phyloP scores from a whole-genome alignment of 2,329 filamentous ascomycete species.

The Sclerotinia trifoliorum region DNA sequence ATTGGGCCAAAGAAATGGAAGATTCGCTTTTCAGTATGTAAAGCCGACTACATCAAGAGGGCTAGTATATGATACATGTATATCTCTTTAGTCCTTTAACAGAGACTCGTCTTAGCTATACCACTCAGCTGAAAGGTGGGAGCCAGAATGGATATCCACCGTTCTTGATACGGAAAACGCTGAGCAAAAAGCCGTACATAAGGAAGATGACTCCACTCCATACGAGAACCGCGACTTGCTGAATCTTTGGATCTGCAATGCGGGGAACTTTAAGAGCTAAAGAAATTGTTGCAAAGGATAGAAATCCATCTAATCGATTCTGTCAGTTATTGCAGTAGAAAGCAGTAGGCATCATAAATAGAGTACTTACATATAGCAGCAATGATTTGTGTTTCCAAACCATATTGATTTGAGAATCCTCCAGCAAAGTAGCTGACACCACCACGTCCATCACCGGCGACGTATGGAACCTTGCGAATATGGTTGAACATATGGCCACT shows the following conservation, averaged over 20 bases:
- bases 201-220: conserved; percentile 77
- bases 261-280: conserved; percentile 90
- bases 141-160: conserved; percentile 91
- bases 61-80: conserved; percentile 18
- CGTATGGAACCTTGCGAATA: conserved; percentile 93
- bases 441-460: conserved; percentile 78
- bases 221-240: conserved; percentile 77
- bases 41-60: conserved; percentile 1
- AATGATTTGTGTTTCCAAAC: conserved; percentile 92
- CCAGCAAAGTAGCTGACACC: conserved; percentile 86
- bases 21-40: conserved; percentile 20
- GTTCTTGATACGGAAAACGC: conserved; percentile 93
- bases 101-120: background rate
- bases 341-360: conserved; percentile 31
- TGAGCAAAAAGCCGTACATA: conserved; percentile 92
- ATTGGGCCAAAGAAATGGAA: background rate
- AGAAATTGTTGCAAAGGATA: conserved; percentile 89
- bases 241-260: conserved; percentile 71
- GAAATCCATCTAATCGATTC: conserved; percentile 60
- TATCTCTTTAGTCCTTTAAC: background rate
- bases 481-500: conserved; percentile 99
- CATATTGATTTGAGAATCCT: conserved; percentile 91
- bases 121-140: conserved; percentile 65
- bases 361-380: conserved; percentile 81
- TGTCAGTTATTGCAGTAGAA: conserved; percentile 21